phyloP scores from a whole-genome alignment of 805 yeast genomes.

The Brettanomyces custersianus region DNA sequence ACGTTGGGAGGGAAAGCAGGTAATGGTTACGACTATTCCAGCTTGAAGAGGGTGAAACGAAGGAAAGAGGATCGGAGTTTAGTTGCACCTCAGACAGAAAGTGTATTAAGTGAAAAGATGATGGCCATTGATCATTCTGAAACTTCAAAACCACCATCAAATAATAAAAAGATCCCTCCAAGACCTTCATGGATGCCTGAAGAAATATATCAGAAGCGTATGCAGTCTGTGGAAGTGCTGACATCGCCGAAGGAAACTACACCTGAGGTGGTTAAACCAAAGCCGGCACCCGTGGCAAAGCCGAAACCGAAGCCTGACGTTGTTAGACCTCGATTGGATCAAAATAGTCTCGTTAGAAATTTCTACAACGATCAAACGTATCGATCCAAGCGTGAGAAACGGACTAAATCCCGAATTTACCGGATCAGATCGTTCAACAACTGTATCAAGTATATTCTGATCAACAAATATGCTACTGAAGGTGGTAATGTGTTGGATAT shows the following conservation, averaged over 20 bases:
- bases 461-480: constrained; percentile 55
- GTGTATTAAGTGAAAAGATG: background rate
- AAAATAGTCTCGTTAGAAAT: constrained; percentile 59
- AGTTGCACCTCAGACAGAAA: background rate
- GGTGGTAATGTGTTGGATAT: constrained; percentile 65
- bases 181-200: constrained; percentile 29
- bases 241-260: background rate
- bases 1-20: too few relatives aligned
- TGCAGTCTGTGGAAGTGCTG: constrained; percentile 9
- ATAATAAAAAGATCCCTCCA: background rate
- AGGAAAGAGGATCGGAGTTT: background rate
- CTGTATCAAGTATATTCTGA: constrained; percentile 78
- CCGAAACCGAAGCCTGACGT: too few relatives aligned
- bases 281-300: background rate
- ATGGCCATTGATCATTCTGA: background rate
- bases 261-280: background rate
- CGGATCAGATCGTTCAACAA: constrained; percentile 85
- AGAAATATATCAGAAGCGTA: constrained; percentile 16
- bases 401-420: constrained; percentile 76
- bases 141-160: background rate
- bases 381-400: constrained; percentile 48
- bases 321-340: constrained; percentile 6
- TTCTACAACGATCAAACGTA: constrained; percentile 84
- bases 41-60: background rate
- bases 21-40: background rate